Evolutionary conservation across 805 yeast genomes (phyloP).

Genomic region (Candida maris): DNA sequence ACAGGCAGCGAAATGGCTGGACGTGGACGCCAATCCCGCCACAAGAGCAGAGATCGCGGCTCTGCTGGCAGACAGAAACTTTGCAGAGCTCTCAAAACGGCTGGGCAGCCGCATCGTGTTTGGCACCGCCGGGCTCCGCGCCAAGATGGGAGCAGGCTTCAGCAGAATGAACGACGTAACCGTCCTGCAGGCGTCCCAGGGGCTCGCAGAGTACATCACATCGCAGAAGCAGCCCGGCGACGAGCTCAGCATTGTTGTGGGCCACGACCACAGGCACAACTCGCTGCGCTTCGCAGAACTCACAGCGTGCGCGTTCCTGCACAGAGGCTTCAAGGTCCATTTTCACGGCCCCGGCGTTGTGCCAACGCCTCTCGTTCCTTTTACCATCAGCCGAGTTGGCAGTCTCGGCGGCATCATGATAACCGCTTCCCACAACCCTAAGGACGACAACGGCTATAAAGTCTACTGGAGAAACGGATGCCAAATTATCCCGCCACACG

Average conservation of each 20-base stretch:
- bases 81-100: conserved; percentile 46
- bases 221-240: conserved; percentile 30
- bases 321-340: conserved; percentile 66
- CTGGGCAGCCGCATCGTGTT: conserved; percentile 64
- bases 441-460: conserved; percentile 87
- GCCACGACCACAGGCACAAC: conserved; percentile 87
- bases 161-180: conserved; percentile 86
- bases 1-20: conserved; percentile 37
- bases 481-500: conserved; percentile 93
- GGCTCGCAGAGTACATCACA: conserved; percentile 54
- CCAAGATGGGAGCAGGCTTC: conserved; percentile 89
- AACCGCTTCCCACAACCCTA: conserved; percentile 86
- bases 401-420: conserved; percentile 89
- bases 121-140: conserved; percentile 92
- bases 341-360: conserved; percentile 50
- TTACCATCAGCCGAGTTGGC: conserved; percentile 57
- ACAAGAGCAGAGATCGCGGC: conserved; percentile 55
- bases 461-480: conserved; percentile 94
- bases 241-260: conserved; percentile 57
- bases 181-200: conserved; percentile 86
- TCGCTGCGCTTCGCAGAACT: conserved; percentile 77
- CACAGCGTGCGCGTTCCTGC: conserved; percentile 69
- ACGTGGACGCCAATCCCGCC: conserved; percentile 32
- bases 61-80: conserved; percentile 37
- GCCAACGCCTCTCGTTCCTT: conserved; percentile 94